Conservation (phyloP, 176 grass and related monocot species). For the Chrysopogon serrulatus region DNA sequence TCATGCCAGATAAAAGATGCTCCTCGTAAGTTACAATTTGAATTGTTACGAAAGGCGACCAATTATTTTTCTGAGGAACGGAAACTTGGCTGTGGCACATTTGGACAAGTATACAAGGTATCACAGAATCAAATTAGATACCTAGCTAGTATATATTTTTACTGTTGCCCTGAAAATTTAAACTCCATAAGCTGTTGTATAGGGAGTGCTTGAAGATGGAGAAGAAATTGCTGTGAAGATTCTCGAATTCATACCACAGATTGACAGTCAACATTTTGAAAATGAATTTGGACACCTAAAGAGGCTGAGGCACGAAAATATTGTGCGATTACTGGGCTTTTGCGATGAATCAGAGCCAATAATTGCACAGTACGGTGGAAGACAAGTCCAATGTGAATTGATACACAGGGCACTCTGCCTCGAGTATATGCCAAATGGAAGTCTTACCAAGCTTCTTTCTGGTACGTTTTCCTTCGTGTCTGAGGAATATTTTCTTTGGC, state of each 20-base stretch:
- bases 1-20: neutral
- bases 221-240: neutral
- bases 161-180: neutral
- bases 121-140: neutral
- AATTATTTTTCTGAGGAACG: neutral
- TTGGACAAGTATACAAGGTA: slow-evolving; percentile 10
- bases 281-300: neutral
- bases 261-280: neutral
- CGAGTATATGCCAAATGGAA: slow-evolving; percentile 7
- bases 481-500: neutral
- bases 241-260: neutral
- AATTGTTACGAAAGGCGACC: neutral
- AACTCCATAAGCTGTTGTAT: neutral
- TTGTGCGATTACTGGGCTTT: neutral
- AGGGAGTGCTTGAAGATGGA: slow-evolving; percentile 1
- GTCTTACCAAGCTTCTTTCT: neutral
- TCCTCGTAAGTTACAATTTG: neutral
- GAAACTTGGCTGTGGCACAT: neutral
- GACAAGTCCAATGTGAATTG: neutral
- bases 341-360: neutral
- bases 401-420: slow-evolving; percentile 12
- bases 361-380: neutral
- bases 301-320: neutral
- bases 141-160: neutral
- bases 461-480: neutral